phyloP scores from a whole-genome alignment of 371 early-diverging fungal species.

The Haplosporangium sp. region DNA sequence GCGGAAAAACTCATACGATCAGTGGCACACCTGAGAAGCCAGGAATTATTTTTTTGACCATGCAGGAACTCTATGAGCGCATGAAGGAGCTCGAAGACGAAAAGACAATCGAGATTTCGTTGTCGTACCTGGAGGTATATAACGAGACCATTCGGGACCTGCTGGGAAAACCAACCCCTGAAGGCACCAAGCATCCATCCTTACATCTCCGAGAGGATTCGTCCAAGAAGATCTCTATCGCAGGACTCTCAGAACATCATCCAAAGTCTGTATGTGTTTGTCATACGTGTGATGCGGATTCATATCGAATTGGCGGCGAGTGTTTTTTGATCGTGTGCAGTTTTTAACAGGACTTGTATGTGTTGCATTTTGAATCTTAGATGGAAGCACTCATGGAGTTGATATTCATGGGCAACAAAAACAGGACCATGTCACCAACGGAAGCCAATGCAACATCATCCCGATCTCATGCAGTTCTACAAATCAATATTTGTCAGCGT shows the following conservation, averaged over 20 bases:
- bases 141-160: constrained; percentile 96
- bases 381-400: constrained; percentile 69
- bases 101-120: constrained; percentile 60
- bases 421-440: constrained; percentile 77
- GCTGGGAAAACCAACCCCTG: constrained; percentile 57
- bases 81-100: constrained; percentile 63
- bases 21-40: constrained; percentile 73
- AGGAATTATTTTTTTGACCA: constrained; percentile 79
- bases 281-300: not conserved
- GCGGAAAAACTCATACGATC: constrained; percentile 83
- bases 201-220: constrained; percentile 83
- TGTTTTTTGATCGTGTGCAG: no score
- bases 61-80: constrained; percentile 77
- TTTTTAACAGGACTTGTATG: no score
- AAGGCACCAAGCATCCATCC: constrained; percentile 26
- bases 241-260: constrained; percentile 63
- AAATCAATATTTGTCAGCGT: constrained; percentile 75
- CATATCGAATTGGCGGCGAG: no score
- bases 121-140: constrained; percentile 95
- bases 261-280: constrained; percentile 45
- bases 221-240: constrained; percentile 65
- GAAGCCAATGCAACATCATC: constrained; percentile 85
- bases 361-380: constrained; percentile 2
- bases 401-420: constrained; percentile 70
- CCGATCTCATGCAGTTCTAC: constrained; percentile 94